phyloP scores from a whole-genome alignment of 2,329 filamentous ascomycete species.

The Ophiostoma pallidulum region DNA sequence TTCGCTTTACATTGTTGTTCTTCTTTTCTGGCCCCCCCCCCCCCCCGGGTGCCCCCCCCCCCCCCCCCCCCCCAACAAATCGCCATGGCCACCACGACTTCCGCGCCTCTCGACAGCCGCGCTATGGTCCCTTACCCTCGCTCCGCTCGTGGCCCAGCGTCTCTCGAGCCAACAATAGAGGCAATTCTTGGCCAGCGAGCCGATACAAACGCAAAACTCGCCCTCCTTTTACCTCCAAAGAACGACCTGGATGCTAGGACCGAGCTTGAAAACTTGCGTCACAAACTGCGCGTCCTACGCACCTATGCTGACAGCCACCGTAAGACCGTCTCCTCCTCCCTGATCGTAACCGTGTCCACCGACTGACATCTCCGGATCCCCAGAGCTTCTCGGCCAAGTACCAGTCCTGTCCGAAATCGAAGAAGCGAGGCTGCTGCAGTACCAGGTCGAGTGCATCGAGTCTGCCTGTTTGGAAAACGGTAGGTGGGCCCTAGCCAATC shows the following conservation, averaged over 20 bases:
- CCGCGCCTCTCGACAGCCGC: conserved; percentile 1
- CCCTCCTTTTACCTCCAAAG: conserved; percentile 37
- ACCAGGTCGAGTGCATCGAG: conserved; percentile 50
- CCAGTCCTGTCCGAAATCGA: conserved; percentile 44
- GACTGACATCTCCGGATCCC: not conserved
- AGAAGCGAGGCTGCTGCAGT: conserved; percentile 47
- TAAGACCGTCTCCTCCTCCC: conserved; percentile 24
- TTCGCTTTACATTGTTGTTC: no score
- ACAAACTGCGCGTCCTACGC: conserved; percentile 43
- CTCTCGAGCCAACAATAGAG: conserved; percentile 35
- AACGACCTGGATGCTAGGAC: conserved; percentile 37
- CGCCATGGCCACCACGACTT: conserved; percentile 8
- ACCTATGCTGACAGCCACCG: conserved; percentile 39
- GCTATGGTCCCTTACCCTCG: conserved; percentile 21
- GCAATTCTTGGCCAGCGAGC: conserved; percentile 42
- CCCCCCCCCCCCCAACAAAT: no score
- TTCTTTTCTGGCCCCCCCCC: no score
- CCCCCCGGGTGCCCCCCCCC: no score
- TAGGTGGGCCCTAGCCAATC: conserved; percentile 20
- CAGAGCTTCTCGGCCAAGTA: conserved; percentile 32
- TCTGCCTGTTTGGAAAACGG: conserved; percentile 40
- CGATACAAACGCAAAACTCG: conserved; percentile 42
- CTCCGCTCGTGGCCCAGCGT: conserved; percentile 28
- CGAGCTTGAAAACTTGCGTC: conserved; percentile 46
- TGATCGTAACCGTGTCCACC: not conserved